Percentiles rank a stretch among this genome's conserved stretches.
Conservation (phyloP, 2,329 filamentous ascomycete species). For the Dothistroma septosporum region DNA sequence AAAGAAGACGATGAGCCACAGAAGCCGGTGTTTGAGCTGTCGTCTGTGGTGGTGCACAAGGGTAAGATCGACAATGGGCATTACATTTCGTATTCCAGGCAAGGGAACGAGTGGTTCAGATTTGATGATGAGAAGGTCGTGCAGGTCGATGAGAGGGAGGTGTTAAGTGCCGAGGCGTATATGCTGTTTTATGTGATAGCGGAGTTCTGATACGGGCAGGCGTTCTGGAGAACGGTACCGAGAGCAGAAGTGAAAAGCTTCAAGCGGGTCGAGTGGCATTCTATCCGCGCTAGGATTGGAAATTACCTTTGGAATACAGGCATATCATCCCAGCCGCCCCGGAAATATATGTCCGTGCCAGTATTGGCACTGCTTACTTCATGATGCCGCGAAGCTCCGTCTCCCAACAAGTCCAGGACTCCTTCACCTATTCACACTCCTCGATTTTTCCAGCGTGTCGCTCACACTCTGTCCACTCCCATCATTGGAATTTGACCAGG, state of each 20-base stretch:
- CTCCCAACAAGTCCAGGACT: no score
- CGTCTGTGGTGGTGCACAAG: conserved; percentile 87
- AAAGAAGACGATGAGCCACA: conserved; percentile 21
- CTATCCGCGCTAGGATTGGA: no score
- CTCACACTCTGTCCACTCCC: no score
- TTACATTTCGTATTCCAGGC: conserved; percentile 83
- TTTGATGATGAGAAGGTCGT: conserved; percentile 96
- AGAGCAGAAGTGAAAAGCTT: neutral
- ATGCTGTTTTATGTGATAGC: conserved; percentile 69
- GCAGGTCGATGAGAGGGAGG: conserved; percentile 75
- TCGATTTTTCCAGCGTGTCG: no score
- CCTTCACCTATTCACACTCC: no score
- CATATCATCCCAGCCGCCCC: no score
- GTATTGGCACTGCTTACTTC: no score
- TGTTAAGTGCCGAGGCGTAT: conserved; percentile 81
- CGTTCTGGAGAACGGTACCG: neutral
- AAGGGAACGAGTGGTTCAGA: conserved; percentile 84
- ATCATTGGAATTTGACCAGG: no score
- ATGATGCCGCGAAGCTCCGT: no score
- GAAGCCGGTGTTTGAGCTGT: conserved; percentile 74
- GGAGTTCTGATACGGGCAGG: conserved; percentile 11
- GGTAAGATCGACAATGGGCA: conserved; percentile 91
- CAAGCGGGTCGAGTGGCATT: no score
- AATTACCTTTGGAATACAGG: no score
- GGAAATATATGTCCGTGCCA: no score